Percentiles rank a stretch among this genome's conserved stretches.
These are phyloP conservation scores for Westerdykella sp. DNA, from an alignment of 2,329 filamentous ascomycete genomes.

Conservation along the genomic window DNA sequence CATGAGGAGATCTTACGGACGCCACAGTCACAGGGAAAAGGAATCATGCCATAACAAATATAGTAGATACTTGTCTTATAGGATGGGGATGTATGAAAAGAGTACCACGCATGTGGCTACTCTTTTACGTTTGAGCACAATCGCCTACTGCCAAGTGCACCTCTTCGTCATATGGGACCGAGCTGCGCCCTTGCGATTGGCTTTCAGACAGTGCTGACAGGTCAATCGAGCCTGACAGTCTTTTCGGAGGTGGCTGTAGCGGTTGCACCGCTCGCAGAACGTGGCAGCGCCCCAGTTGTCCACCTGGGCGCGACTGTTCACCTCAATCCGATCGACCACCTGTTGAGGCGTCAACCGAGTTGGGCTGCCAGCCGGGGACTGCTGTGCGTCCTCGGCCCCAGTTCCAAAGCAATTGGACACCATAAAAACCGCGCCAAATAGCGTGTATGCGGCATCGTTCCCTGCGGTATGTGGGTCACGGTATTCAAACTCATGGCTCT, in stretches of 20 bases:
- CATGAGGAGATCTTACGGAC: too few relatives aligned
- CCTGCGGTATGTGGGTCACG: conserved; percentile 17
- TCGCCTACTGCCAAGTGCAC: too few relatives aligned
- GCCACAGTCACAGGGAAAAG: too few relatives aligned
- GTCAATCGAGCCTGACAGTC: conserved; percentile 1
- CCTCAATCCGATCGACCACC: conserved; percentile 5
- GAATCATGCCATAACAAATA: too few relatives aligned
- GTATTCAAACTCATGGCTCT: conserved; percentile 9
- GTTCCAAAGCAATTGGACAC: conserved; percentile 2
- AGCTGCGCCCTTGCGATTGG: too few relatives aligned
- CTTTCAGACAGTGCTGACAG: conserved; percentile 5
- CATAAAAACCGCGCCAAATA: conserved; percentile 19
- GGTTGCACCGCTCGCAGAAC: conserved; percentile 11
- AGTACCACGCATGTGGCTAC: too few relatives aligned
- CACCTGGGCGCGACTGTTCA: background rate
- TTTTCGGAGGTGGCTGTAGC: conserved; percentile 7
- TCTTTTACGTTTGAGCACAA: too few relatives aligned
- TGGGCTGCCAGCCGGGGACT: background rate
- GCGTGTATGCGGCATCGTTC: conserved; percentile 18
- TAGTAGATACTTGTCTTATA: too few relatives aligned
- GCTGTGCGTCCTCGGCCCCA: background rate
- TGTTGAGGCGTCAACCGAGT: conserved; percentile 3
- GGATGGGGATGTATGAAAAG: too few relatives aligned
- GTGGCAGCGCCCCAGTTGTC: conserved; percentile 5
- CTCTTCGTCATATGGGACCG: too few relatives aligned